phyloP scores from a whole-genome alignment of 1,284 basidiomycete species.

The Moesziomyces antarcticus region DNA sequence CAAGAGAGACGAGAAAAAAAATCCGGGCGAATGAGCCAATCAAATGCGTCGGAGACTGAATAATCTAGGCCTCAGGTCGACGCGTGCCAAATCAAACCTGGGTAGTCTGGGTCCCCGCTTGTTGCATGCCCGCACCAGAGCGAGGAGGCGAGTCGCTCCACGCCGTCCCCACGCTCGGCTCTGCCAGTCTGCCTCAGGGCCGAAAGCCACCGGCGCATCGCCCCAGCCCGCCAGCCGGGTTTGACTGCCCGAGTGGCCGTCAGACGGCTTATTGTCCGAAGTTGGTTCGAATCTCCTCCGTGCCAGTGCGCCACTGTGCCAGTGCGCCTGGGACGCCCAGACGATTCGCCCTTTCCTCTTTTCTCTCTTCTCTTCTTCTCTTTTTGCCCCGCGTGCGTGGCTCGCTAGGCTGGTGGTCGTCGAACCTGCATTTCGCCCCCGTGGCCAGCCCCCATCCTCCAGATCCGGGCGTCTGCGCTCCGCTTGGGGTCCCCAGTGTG shows the following conservation, averaged over 20 bases:
- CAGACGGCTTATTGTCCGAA: slow-evolving; percentile 1
- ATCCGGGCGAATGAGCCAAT: slow-evolving; percentile 9
- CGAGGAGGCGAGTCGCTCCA: background rate
- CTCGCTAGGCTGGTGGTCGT: background rate
- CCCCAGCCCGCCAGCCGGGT: too few relatives aligned
- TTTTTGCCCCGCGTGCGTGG: slow-evolving; percentile 9
- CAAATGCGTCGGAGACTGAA: slow-evolving; percentile 19
- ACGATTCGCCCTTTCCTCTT: background rate
- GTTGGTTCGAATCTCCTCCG: slow-evolving; percentile 15
- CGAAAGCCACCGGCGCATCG: background rate
- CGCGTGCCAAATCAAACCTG: slow-evolving; percentile 8
- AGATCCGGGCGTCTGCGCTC: slow-evolving; percentile 14
- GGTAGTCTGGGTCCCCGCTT: slow-evolving; percentile 29
- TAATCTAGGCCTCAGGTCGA: slow-evolving; percentile 22
- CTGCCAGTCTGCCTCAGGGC: background rate
- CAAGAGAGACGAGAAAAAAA: background rate
- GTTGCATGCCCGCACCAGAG: background rate
- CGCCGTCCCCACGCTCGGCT: background rate
- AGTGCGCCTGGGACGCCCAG: background rate
- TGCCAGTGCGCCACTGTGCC: background rate
- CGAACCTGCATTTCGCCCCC: slow-evolving; percentile 11
- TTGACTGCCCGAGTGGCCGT: background rate
- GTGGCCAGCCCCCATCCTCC: slow-evolving; percentile 6
- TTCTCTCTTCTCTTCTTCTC: background rate
- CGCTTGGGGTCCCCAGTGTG: slow-evolving; percentile 30